Conservation (phyloP, 495 filamentous ascomycete genomes). For the Pseudomonodictys pantanalensis region DNA sequence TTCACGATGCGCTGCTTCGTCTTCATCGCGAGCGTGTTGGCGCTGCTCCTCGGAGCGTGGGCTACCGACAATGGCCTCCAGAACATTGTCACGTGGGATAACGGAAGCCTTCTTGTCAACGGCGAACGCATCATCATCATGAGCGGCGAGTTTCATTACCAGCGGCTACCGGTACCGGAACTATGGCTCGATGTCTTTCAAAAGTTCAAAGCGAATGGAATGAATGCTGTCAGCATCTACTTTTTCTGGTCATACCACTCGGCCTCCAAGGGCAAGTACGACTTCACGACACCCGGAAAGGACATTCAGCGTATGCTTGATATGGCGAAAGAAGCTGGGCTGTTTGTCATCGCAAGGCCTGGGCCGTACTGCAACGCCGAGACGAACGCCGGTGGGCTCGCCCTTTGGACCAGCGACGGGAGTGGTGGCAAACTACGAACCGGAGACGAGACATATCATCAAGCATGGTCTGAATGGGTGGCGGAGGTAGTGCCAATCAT, state of each 20-base stretch:
- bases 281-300: slow-evolving; percentile 55
- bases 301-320: slow-evolving; percentile 55
- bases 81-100: slow-evolving; percentile 27
- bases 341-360: slow-evolving; percentile 57
- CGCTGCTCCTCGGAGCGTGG: background rate
- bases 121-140: slow-evolving; percentile 21
- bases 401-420: slow-evolving; percentile 53
- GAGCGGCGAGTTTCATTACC: slow-evolving; percentile 30
- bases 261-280: slow-evolving; percentile 45
- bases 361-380: slow-evolving; percentile 59
- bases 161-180: slow-evolving; percentile 27
- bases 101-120: slow-evolving; percentile 23
- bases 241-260: slow-evolving; percentile 57
- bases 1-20: no score
- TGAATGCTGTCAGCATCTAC: slow-evolving; percentile 47
- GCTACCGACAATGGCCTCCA: slow-evolving; percentile 23
- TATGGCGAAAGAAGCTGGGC: slow-evolving; percentile 53
- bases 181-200: slow-evolving; percentile 33
- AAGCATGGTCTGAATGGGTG: slow-evolving; percentile 46
- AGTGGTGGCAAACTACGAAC: slow-evolving; percentile 46
- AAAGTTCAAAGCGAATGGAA: slow-evolving; percentile 31
- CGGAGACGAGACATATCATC: slow-evolving; percentile 47
- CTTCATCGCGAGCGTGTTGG: background rate
- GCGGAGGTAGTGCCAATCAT: slow-evolving; percentile 48
- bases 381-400: slow-evolving; percentile 48